Evolutionary conservation across 2,329 filamentous ascomycete genomes (phyloP), one percentile per base, ranked within the genome.

Genomic region (Hymenoscyphus fraxineus): DNA sequence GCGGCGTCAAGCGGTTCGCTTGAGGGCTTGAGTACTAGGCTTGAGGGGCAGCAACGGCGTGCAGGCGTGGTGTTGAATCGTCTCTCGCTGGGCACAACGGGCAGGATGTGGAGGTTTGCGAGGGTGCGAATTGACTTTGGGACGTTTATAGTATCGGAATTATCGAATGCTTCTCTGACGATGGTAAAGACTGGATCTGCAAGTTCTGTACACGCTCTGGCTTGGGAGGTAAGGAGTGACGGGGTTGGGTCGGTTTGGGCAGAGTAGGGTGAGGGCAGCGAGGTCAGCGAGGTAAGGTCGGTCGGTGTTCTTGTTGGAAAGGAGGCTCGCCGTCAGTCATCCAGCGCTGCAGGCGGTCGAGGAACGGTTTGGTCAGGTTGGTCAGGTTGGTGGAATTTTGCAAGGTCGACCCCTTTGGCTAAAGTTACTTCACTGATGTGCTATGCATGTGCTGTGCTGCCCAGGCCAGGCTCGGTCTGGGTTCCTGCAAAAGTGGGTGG

Each of bases 181-280:
- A 22, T 67, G 65, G 68, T 69, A 71, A 69, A 63, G 69, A 70
- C 67, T 61, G 68, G 44, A 51, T 22, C 19, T 22, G 44, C 19
- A n/a, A 22, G 44, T 51, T 51, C n/a, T n/a, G 7, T 19, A 51
- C 41, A 44, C 35, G 35, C 35, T 35, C n/a, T 27, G 2, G 44
- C n/a, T 51, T 10, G 44, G 65, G 44, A 35, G 59, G 56, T 38
- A 63, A 60, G 56, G 62, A 60, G 40, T 40, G 56, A 59, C 56
- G 38, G 41, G 22, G 15, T 35, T 51, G 41, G 41, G 59, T n/a
- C 3, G 16, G 31, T 2, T 47, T 19, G 31, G 47, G 55, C 10
- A 41, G 27, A 3, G 27, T 27, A 27, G 27, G 27, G 27, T 27
- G 27, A 54, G 38, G 22, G 19, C 31, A 55, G 57, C 22, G 59